Conservation (phyloP, 352 stramenopile species). For the Thraustochytrium sp. region DNA sequence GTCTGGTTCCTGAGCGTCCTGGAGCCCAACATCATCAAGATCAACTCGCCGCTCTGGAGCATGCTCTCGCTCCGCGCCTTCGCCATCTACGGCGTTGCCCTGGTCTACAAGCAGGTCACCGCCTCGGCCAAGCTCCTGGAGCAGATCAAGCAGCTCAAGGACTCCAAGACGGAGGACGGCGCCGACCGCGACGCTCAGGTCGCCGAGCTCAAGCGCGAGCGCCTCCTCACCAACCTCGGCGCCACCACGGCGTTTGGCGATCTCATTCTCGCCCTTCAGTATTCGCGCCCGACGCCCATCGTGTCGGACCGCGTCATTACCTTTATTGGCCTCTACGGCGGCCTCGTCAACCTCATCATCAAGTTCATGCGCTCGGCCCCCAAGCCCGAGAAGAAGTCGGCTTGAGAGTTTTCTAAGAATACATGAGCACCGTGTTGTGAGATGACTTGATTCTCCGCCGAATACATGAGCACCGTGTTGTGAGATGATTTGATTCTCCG, state of each 20-base stretch:
- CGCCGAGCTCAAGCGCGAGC: neutral
- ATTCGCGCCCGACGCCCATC: neutral
- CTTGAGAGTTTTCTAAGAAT: neutral
- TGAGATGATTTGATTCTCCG: neutral
- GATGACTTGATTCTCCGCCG: neutral
- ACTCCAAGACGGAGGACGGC: neutral
- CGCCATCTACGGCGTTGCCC: neutral
- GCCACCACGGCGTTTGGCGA: neutral
- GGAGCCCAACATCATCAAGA: conserved; percentile 22
- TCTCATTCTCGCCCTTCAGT: neutral
- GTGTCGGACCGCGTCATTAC: neutral
- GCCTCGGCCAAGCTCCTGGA: neutral
- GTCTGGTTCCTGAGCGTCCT: conserved; percentile 19
- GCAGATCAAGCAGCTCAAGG: neutral
- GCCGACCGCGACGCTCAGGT: neutral
- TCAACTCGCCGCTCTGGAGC: neutral
- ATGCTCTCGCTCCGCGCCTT: neutral
- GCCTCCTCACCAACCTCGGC: neutral
- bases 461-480: neutral
- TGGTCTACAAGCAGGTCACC: neutral
- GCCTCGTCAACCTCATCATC: neutral
- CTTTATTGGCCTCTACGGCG: neutral
- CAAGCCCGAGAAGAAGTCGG: neutral
- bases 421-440: neutral
- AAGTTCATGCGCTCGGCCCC: conserved; percentile 13